phyloP scores from a whole-genome alignment of 371 early-diverging fungal species.

The Mortierella sp. region DNA sequence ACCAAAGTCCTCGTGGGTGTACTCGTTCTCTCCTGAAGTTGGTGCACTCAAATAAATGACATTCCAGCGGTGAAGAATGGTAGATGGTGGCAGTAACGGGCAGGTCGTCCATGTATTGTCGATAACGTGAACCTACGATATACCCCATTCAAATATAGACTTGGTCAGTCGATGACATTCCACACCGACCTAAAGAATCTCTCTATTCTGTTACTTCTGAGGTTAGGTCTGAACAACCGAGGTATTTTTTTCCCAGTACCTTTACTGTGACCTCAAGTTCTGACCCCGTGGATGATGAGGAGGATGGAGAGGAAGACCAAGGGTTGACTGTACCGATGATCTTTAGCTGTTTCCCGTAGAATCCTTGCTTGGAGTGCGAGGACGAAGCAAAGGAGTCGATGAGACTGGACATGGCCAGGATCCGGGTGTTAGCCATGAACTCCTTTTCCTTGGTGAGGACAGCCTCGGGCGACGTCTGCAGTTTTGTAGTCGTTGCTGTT shows the following conservation, averaged over 20 bases:
- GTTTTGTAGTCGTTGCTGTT: slow-evolving; percentile 11
- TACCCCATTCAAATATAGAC: background rate
- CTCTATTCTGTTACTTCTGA: background rate
- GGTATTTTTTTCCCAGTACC: slow-evolving; percentile 20
- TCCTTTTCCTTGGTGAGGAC: slow-evolving; percentile 45
- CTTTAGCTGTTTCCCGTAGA: slow-evolving; percentile 53
- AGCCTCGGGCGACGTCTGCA: slow-evolving; percentile 22
- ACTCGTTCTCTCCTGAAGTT: slow-evolving; percentile 16
- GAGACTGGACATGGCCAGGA: slow-evolving; percentile 48
- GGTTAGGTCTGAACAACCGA: background rate
- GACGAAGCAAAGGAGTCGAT: slow-evolving; percentile 40
- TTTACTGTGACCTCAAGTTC: slow-evolving; percentile 49
- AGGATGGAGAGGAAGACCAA: slow-evolving; percentile 13
- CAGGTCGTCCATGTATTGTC: slow-evolving; percentile 54
- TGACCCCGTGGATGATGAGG: slow-evolving; percentile 25
- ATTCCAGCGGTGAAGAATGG: slow-evolving; percentile 53
- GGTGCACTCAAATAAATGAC: slow-evolving; percentile 19
- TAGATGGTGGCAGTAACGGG: slow-evolving; percentile 42
- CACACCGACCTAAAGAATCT: background rate
- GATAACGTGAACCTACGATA: slow-evolving; percentile 40
- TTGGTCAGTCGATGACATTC: background rate
- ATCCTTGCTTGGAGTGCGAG: slow-evolving; percentile 49
- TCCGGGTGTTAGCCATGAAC: slow-evolving; percentile 47
- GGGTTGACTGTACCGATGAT: slow-evolving; percentile 31
- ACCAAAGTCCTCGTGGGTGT: slow-evolving; percentile 20